Evolutionary conservation across 2,329 filamentous ascomycete species (phyloP).

Genomic region (Colletotrichum tropicale): DNA sequence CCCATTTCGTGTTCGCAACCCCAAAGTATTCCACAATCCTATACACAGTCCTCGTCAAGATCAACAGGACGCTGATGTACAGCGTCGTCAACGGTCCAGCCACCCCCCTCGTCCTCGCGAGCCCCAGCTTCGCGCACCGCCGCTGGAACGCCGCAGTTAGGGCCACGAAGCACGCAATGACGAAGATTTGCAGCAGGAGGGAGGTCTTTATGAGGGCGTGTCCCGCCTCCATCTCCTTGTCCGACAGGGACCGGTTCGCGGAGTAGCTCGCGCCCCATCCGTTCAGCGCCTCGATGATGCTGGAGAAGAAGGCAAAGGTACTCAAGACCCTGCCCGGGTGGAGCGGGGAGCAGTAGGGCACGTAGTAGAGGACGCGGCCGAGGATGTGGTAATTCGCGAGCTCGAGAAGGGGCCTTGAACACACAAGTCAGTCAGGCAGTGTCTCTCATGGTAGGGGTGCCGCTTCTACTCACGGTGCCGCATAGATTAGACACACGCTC

Average conservation of each 20-base stretch:
- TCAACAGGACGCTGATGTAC: constrained; percentile 53
- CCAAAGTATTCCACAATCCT: constrained; percentile 65
- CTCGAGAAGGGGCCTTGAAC: constrained; percentile 59
- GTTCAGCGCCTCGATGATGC: constrained; percentile 52
- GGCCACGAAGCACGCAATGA: constrained; percentile 52
- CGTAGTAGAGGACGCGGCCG: constrained; percentile 62
- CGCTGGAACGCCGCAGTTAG: constrained; percentile 55
- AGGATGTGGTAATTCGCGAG: constrained; percentile 67
- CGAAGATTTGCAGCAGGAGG: constrained; percentile 58
- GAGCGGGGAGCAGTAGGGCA: constrained; percentile 61
- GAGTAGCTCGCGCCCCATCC: constrained; percentile 52
- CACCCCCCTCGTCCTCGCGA: constrained; percentile 34
- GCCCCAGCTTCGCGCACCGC: constrained; percentile 41
- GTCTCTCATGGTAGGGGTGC: neutral
- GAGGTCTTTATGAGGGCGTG: constrained; percentile 53
- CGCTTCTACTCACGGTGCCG: constrained; percentile 32
- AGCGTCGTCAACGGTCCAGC: constrained; percentile 48
- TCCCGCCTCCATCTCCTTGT: constrained; percentile 42
- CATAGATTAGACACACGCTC: constrained; percentile 38
- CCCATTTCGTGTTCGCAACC: constrained; percentile 43
- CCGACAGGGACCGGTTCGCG: constrained; percentile 47
- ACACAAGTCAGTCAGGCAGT: neutral
- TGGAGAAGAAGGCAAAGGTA: constrained; percentile 50
- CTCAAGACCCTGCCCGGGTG: constrained; percentile 48
- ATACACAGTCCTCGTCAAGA: constrained; percentile 60